Conservation (phyloP, 805 yeast species). For the Pichia membranifaciens region DNA sequence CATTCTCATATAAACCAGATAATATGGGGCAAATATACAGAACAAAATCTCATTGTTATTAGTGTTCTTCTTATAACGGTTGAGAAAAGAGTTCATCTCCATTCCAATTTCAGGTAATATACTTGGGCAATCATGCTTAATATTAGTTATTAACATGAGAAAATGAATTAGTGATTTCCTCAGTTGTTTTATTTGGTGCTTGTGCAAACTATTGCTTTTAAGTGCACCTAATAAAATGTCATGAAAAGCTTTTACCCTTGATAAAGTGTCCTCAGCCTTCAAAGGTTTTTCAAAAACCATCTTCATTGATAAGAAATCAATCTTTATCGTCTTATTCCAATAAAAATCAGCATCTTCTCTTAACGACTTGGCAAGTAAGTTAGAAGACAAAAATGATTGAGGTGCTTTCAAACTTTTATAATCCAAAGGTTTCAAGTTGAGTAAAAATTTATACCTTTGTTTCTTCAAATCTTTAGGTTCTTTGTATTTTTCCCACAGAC, state of each 20-base stretch:
- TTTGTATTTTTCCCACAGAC: conserved; percentile 10
- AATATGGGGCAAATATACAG: conserved; percentile 22
- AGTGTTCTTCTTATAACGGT: conserved; percentile 10
- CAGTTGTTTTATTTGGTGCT: conserved; percentile 12
- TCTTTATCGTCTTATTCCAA: conserved; percentile 1
- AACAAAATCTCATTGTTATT: conserved; percentile 6
- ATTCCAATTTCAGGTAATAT: conserved; percentile 17
- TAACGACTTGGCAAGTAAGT: conserved; percentile 2
- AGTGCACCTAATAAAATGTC: conserved; percentile 7
- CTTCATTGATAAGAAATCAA: conserved; percentile 4
- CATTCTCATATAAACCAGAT: conserved; percentile 17
- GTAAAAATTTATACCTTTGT: conserved; percentile 4
- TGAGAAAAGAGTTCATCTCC: conserved; percentile 12
- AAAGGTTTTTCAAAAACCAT: conserved; percentile 8
- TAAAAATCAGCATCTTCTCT: conserved; percentile 1
- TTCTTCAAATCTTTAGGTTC: not conserved
- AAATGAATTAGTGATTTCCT: conserved; percentile 23
- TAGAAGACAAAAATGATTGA: conserved; percentile 6
- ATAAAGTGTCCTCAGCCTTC: not conserved
- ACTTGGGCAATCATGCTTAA: conserved; percentile 9
- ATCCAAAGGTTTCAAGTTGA: conserved; percentile 7
- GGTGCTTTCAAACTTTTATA: conserved; percentile 1
- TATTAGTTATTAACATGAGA: conserved; percentile 23
- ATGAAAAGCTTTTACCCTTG: conserved; percentile 7
- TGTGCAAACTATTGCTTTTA: not conserved